These are phyloP conservation scores for Coprinellus aureogranulatus DNA, from an alignment of 768 basidiomycete genomes.

Conservation along the genomic window DNA sequence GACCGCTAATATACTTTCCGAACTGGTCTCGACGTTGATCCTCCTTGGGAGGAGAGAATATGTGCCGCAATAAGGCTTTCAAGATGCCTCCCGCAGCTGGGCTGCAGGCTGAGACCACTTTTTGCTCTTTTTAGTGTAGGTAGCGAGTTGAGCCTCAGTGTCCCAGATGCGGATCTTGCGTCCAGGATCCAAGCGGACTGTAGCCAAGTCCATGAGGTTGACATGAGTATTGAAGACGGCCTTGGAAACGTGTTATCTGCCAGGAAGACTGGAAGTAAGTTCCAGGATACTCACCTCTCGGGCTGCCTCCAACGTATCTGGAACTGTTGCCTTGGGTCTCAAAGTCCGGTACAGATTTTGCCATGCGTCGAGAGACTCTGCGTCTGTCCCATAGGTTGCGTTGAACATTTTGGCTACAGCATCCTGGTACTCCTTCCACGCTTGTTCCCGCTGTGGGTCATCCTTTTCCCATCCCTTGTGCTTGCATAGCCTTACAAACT, in stretches of 20 bases:
- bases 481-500: conserved; percentile 25
- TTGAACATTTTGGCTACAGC: conserved; percentile 35
- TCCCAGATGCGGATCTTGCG: conserved; percentile 6
- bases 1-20: not conserved
- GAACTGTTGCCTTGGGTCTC: conserved; percentile 27
- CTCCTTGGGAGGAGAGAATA: not conserved
- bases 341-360: conserved; percentile 25
- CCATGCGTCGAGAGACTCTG: conserved; percentile 27
- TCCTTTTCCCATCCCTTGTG: conserved; percentile 14
- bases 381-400: conserved; percentile 30
- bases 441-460: conserved; percentile 4
- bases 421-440: conserved; percentile 21
- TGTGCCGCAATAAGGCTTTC: not conserved
- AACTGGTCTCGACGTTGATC: not conserved
- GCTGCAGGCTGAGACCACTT: not conserved
- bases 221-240: conserved; percentile 5
- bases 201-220: conserved; percentile 26
- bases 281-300: not conserved
- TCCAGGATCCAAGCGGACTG: not conserved
- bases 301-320: conserved; percentile 31
- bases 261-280: too few species aligned
- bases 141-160: conserved; percentile 1
- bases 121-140: conserved; percentile 8
- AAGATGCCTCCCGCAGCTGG: not conserved
- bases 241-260: not conserved